phyloP scores from a whole-genome alignment of 345 rosid species.

The Rhodamnia rubescens region DNA sequence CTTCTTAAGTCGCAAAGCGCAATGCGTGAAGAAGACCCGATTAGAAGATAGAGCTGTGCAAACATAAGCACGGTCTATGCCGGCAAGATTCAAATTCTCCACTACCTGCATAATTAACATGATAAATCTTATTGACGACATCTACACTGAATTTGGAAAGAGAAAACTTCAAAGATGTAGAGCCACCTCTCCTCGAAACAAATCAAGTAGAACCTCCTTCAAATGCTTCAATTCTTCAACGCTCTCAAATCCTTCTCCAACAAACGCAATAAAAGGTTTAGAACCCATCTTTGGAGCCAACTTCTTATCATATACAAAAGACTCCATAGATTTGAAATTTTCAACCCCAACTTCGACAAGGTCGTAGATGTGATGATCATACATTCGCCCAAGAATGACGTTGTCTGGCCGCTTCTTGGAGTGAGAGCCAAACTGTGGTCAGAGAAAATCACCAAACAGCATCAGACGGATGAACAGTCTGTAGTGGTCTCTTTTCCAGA shows the following conservation, averaged over 20 bases:
- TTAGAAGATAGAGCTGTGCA: slow-evolving; percentile 74
- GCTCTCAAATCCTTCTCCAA: slow-evolving; percentile 81
- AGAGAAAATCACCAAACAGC: neutral
- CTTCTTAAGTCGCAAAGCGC: slow-evolving; percentile 74
- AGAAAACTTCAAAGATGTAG: neutral
- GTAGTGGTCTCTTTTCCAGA: neutral
- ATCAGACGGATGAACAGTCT: neutral
- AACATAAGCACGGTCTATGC: slow-evolving; percentile 71
- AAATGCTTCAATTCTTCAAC: slow-evolving; percentile 73
- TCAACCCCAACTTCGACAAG: slow-evolving; percentile 90
- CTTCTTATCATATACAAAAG: slow-evolving; percentile 67
- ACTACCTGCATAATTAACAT: slow-evolving; percentile 45
- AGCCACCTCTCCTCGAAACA: slow-evolving; percentile 76
- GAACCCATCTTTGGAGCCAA: slow-evolving; percentile 63
- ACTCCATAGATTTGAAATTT: slow-evolving; percentile 57
- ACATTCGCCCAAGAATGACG: slow-evolving; percentile 76
- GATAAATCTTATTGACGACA: neutral
- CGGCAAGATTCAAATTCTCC: slow-evolving; percentile 77
- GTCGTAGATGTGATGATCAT: slow-evolving; percentile 78
- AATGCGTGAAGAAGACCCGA: slow-evolving; percentile 61
- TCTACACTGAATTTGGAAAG: neutral
- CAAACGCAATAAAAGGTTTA: slow-evolving; percentile 74
- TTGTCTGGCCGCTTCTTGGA: slow-evolving; percentile 89
- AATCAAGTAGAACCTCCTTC: slow-evolving; percentile 79
- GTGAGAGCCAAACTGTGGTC: slow-evolving; percentile 72